phyloP scores from a whole-genome alignment of 345 rosid genomes.

The Iberis pinnata region DNA sequence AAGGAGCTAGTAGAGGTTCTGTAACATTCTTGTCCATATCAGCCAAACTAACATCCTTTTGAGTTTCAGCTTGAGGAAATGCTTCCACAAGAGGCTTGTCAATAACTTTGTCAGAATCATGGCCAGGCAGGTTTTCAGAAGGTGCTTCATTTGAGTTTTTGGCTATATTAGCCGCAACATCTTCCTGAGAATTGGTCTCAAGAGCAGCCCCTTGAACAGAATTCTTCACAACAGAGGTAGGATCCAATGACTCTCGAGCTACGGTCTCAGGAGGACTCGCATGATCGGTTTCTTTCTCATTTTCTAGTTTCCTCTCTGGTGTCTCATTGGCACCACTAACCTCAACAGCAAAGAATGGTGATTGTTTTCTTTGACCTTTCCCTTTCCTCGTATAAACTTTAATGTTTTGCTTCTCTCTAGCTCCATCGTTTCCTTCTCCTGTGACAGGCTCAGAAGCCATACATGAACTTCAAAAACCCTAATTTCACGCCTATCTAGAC shows the following conservation, averaged over 20 bases:
- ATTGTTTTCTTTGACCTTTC: conserved; percentile 27
- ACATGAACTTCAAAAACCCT: conserved; percentile 58
- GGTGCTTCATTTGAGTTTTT: conserved; percentile 9
- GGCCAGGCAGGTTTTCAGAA: conserved; percentile 5
- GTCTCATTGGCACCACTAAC: conserved; percentile 6
- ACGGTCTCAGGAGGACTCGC: conserved; percentile 27
- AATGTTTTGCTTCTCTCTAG: conserved; percentile 60
- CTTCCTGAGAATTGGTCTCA: conserved; percentile 11
- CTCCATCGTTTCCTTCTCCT: conserved; percentile 57
- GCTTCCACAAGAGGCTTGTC: conserved; percentile 28
- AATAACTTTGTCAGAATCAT: conserved; percentile 14
- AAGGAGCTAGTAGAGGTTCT: conserved; percentile 4
- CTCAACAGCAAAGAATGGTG: conserved; percentile 19
- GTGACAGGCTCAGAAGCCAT: conserved; percentile 91
- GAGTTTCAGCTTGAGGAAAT: conserved; percentile 5
- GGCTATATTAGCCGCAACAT: background rate
- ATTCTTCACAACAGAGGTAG: background rate
- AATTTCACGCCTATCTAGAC: conserved; percentile 8
- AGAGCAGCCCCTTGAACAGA: background rate
- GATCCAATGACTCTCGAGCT: conserved; percentile 30
- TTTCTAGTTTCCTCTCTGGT: conserved; percentile 5
- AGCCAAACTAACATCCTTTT: conserved; percentile 21
- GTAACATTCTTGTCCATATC: conserved; percentile 10
- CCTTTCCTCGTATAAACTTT: conserved; percentile 81
- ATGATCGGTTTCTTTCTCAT: conserved; percentile 17